Evolutionary conservation across 768 basidiomycete genomes (phyloP).

Genomic region (Coprinopsis marcescibilis): DNA sequence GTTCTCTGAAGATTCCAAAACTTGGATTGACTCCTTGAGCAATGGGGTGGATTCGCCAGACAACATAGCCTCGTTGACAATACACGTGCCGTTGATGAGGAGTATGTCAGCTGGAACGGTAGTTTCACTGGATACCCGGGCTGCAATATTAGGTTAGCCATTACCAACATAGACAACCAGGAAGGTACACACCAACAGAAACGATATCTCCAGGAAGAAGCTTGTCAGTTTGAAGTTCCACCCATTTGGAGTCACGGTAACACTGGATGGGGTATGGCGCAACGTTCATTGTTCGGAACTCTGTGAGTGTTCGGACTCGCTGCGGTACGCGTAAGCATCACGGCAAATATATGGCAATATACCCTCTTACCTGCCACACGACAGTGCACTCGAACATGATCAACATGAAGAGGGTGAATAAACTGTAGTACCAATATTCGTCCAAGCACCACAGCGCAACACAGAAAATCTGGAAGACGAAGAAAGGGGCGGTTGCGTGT

Average conservation of each 20-base stretch:
- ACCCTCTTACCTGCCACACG: constrained; percentile 82
- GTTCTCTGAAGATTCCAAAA: constrained; percentile 66
- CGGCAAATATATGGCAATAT: background rate
- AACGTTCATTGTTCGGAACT: constrained; percentile 96
- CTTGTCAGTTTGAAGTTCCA: constrained; percentile 73
- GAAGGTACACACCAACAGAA: constrained; percentile 49
- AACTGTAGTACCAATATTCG: constrained; percentile 98
- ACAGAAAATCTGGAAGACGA: constrained; percentile 98
- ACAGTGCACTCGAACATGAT: constrained; percentile 98
- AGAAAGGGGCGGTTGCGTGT: constrained; percentile 98
- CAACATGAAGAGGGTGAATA: constrained; percentile 98
- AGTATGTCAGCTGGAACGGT: constrained; percentile 91
- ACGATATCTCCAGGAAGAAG: constrained; percentile 91
- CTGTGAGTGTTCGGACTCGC: constrained; percentile 89
- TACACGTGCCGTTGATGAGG: constrained; percentile 86
- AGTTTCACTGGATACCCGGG: constrained; percentile 71
- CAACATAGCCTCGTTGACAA: constrained; percentile 99
- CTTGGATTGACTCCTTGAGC: constrained; percentile 89
- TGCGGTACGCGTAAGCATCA: constrained; percentile 24
- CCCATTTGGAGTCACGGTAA: constrained; percentile 78
- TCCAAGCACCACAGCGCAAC: constrained; percentile 97
- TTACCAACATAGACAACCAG: background rate
- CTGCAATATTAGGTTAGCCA: constrained; percentile 27
- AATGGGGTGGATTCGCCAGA: constrained; percentile 97
- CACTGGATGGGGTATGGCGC: constrained; percentile 83